Conservation (phyloP, 2,329 filamentous ascomycete species). For the Penicillium italicum region DNA sequence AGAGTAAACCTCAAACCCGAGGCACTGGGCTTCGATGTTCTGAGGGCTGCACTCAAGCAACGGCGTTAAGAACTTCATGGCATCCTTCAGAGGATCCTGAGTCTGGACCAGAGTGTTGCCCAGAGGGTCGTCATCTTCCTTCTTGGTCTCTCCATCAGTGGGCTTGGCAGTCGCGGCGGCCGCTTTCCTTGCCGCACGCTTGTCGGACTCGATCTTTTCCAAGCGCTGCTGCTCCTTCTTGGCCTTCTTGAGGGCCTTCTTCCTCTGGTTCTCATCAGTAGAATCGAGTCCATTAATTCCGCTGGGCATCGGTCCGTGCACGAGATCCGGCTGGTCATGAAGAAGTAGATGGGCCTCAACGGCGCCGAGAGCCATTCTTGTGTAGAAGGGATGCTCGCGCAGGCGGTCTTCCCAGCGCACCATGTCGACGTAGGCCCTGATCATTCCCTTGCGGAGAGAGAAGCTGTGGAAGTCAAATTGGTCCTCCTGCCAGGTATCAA, state of each 20-base stretch:
- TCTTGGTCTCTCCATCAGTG: constrained; percentile 61
- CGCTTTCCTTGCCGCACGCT: constrained; percentile 79
- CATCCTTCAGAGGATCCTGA: constrained; percentile 75
- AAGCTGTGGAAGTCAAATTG: constrained; percentile 99
- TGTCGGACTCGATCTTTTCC: constrained; percentile 76
- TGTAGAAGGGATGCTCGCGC: constrained; percentile 90
- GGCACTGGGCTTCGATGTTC: constrained; percentile 75
- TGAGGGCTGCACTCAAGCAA: constrained; percentile 78
- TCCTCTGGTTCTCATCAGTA: constrained; percentile 62
- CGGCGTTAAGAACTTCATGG: constrained; percentile 78
- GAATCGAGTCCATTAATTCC: constrained; percentile 52
- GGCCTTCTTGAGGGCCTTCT: constrained; percentile 87
- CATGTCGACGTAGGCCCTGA: constrained; percentile 93
- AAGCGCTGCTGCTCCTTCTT: constrained; percentile 72
- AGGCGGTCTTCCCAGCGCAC: constrained; percentile 91
- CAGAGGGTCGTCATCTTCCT: constrained; percentile 84
- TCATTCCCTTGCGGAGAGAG: constrained; percentile 92
- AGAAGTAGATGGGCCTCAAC: constrained; percentile 76
- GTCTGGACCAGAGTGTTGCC: constrained; percentile 78
- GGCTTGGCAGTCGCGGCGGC: constrained; percentile 59
- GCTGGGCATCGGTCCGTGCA: constrained; percentile 58
- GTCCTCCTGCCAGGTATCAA: constrained; percentile 96
- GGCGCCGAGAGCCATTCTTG: constrained; percentile 75
- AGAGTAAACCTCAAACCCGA: constrained; percentile 86
- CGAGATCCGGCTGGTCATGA: constrained; percentile 67